A percentile compares a stretch with the other conserved stretches of the same genome.
Conservation (phyloP, 2,329 filamentous ascomycete genomes). For the Drechslera avenae region DNA sequence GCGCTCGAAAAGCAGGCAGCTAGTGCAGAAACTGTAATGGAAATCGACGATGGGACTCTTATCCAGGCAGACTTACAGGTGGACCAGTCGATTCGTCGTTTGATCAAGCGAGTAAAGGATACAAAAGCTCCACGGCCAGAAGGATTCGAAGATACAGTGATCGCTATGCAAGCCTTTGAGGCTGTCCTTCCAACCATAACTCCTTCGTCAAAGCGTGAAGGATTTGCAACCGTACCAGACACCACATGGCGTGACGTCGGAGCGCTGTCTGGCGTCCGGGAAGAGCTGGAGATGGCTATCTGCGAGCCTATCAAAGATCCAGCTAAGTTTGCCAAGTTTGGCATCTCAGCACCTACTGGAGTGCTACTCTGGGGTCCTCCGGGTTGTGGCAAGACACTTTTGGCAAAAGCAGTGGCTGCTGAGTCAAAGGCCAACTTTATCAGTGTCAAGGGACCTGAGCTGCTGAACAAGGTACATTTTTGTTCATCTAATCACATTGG, state of each 20-base stretch:
- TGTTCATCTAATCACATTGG: no score
- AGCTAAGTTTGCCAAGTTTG: constrained; percentile 74
- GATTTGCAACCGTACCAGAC: constrained; percentile 91
- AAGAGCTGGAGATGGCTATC: constrained; percentile 82
- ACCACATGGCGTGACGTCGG: constrained; percentile 94
- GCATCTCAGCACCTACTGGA: constrained; percentile 80
- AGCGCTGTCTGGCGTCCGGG: constrained; percentile 76
- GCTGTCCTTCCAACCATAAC: constrained; percentile 75
- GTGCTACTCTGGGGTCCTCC: constrained; percentile 96
- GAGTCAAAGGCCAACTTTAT: constrained; percentile 98
- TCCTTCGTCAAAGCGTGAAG: constrained; percentile 85
- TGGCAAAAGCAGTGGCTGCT: constrained; percentile 95
- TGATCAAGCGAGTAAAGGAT: constrained; percentile 58
- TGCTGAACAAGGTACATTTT: constrained; percentile 76
- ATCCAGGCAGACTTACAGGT: constrained; percentile 21
- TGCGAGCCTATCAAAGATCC: constrained; percentile 88
- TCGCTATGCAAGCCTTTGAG: constrained; percentile 73
- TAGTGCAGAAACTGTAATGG: constrained; percentile 53
- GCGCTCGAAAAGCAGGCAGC: constrained; percentile 54
- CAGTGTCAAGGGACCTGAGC: constrained; percentile 92
- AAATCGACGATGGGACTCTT: constrained; percentile 52
- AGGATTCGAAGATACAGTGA: constrained; percentile 60
- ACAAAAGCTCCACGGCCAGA: constrained; percentile 57
- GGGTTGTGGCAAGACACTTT: constrained; percentile 93
- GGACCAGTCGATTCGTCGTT: constrained; percentile 40